Evolutionary conservation across 495 filamentous ascomycete species (phyloP), one percentile per base, ranked within the genome.

Genomic region (Bathelium albidoporum): DNA sequence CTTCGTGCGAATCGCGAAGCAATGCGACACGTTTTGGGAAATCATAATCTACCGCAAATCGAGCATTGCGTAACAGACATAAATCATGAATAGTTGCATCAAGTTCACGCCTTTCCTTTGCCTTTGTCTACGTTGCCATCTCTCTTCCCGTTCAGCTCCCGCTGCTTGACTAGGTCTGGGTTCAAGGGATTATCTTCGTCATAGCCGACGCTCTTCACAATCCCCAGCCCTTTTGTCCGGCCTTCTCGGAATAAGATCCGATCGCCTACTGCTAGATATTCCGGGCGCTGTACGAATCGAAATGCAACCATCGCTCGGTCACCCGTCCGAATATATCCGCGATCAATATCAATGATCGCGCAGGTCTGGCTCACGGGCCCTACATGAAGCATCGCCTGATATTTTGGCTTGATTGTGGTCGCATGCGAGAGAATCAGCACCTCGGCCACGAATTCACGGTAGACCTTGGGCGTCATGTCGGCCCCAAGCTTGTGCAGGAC

Each of bases 341-440:
- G 87, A 71, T 98, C 94, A 63, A 98, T 95, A 69, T 97, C 94
- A 68, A 98, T 96, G 69, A 98, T 97, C 7, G 91, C 86, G 67
- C 95, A 97, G 0, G 94, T 98, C 75, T 98, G 94, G 62, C 87
- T 90, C 60, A 98, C 89, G 1, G 94, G 89, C 9, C 94, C 94
- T 22, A 98, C 94, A 69, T 98, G 94, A 24, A 98, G 82, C 94
- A 98, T 98, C 4, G 94, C 95, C 74, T 98, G 94, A 71, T 98
- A 98, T 69, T 92, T 92, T 5, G 89, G 91, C 73, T 95, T 94
- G 74, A 98, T 98, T 53, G 94, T 98, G n/a, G 94, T 98, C 0
- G 94, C 94, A 72, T 98, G 94, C 2, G 88, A 91, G 9, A 98
- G 81, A 65, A 98, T 98, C 5, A 98, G 82, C 2, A 97, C 94